Percentiles rank a stretch among this genome's conserved stretches.
These are phyloP conservation scores for Colletotrichum scovillei DNA, from an alignment of 2,329 filamentous ascomycete species.

Conservation along the genomic window DNA sequence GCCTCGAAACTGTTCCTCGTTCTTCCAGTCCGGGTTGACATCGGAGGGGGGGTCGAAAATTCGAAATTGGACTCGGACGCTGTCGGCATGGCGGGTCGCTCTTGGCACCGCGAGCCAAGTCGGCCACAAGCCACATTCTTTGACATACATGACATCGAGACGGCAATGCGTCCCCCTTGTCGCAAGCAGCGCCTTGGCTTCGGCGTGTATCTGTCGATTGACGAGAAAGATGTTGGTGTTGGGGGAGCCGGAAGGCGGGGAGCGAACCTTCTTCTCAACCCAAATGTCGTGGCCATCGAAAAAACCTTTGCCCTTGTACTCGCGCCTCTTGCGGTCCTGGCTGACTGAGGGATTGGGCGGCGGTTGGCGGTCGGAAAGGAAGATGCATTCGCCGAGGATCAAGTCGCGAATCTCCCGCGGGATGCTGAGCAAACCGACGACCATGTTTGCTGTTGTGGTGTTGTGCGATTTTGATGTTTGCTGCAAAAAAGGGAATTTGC, in stretches of 20 bases:
- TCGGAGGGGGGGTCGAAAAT: constrained; percentile 36
- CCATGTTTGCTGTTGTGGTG: constrained; percentile 16
- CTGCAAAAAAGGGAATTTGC: not conserved
- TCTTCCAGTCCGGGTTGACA: constrained; percentile 36
- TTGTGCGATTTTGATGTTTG: not conserved
- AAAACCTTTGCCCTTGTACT: constrained; percentile 35
- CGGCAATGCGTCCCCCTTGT: constrained; percentile 28
- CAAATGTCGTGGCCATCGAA: constrained; percentile 37
- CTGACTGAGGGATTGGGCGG: constrained; percentile 28
- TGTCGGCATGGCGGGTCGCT: constrained; percentile 30
- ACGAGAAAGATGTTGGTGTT: constrained; percentile 34
- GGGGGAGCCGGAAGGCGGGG: constrained; percentile 27
- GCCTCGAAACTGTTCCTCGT: constrained; percentile 34
- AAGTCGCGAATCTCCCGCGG: constrained; percentile 36
- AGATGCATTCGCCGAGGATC: constrained; percentile 34
- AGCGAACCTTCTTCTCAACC: constrained; percentile 21
- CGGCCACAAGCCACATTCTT: constrained; percentile 38
- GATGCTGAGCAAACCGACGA: constrained; percentile 32
- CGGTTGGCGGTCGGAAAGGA: constrained; percentile 27
- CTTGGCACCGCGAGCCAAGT: constrained; percentile 37
- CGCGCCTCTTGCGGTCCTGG: constrained; percentile 33
- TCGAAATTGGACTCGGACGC: constrained; percentile 35
- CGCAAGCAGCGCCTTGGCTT: constrained; percentile 31
- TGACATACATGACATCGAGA: constrained; percentile 38
- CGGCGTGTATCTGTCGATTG: constrained; percentile 36